Evolutionary conservation across 371 early-diverging fungal genomes (phyloP), one percentile per base, ranked within the genome.

Genomic region (Mucor lusitanicus): DNA sequence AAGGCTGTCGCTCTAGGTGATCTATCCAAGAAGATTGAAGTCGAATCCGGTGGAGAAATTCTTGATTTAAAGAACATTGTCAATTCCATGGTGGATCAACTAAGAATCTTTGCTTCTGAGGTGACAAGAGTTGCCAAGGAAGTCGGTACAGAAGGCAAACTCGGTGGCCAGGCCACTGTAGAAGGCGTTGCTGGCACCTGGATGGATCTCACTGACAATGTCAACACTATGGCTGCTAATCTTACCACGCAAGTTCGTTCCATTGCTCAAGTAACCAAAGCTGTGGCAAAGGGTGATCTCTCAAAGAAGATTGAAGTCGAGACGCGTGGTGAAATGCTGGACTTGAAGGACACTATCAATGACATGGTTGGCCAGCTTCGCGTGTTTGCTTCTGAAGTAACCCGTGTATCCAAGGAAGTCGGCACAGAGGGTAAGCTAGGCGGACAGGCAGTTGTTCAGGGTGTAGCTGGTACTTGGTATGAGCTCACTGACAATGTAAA

Each of bases 141-240:
- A 9, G 35, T 35, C 35, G 35, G 35, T 35, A 35, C 35, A 35
- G 35, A 35, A 9, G 35, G 35, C 2, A 35, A 35, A 9, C 35
- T 35, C 8, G 35, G 35, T 9, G 35, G 35, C 9, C 35, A 35
- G 9, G 35, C 35, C 9, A 35, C 35, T 35, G 35, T 35, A 6
- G 35, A 35, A 35, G 35, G 35, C 9, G 35, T 35, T 1, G 35
- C 35, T 3, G 91, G 91, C n/a, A 87, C 83, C 0, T 90, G 91
- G 91, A 86, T 82, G 55, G 88, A 86, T 28, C 70, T 89, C n/a
- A 91, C 91, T 0, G 84, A 86, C 33, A 89, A 86, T 46, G 87
- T 89, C 54, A 89, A 89, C 35, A 74, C 76, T 64, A 69, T 89
- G 90, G 90, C 90, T 0, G 56, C 79, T 46, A 89, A 89, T 46